These are phyloP conservation scores for Phyllosticta citribraziliensis DNA, from an alignment of 2,329 filamentous ascomycete species.

Conservation along the genomic window DNA sequence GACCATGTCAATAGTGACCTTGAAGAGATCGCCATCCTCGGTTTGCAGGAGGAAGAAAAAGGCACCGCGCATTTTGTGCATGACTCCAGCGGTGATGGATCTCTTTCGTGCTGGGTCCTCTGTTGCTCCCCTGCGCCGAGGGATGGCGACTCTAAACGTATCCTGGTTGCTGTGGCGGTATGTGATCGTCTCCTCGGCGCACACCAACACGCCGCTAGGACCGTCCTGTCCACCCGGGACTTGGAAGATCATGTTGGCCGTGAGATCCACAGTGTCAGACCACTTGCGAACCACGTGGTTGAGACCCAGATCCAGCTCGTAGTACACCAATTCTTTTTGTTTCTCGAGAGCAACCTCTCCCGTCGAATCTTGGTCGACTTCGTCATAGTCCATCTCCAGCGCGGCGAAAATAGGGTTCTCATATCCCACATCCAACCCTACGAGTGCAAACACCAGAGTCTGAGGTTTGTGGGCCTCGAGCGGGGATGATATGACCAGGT, in stretches of 20 bases:
- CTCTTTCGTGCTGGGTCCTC: slow-evolving; percentile 90
- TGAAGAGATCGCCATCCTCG: slow-evolving; percentile 97
- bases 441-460: slow-evolving; percentile 78
- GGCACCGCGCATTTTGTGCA: slow-evolving; percentile 92
- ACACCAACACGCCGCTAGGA: slow-evolving; percentile 89
- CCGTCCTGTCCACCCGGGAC: slow-evolving; percentile 90
- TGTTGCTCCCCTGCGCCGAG: slow-evolving; percentile 72
- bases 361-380: slow-evolving; percentile 82
- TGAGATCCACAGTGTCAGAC: slow-evolving; percentile 87
- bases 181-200: slow-evolving; percentile 86
- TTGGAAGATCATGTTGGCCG: slow-evolving; percentile 83
- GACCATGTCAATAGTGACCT: slow-evolving; percentile 84
- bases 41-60: slow-evolving; percentile 88
- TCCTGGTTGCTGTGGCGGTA: slow-evolving; percentile 96
- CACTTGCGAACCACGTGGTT: slow-evolving; percentile 97
- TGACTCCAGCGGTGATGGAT: slow-evolving; percentile 79
- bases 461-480: slow-evolving; percentile 92
- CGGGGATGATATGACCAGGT: slow-evolving; percentile 93
- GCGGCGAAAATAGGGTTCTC: slow-evolving; percentile 95
- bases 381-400: slow-evolving; percentile 85
- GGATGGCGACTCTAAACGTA: slow-evolving; percentile 79
- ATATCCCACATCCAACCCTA: slow-evolving; percentile 88
- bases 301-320: slow-evolving; percentile 89
- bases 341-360: slow-evolving; percentile 71
- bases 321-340: slow-evolving; percentile 91